These are phyloP conservation scores for Cladosporium colombiae DNA, from an alignment of 2,329 filamentous ascomycete genomes.

Conservation along the genomic window DNA sequence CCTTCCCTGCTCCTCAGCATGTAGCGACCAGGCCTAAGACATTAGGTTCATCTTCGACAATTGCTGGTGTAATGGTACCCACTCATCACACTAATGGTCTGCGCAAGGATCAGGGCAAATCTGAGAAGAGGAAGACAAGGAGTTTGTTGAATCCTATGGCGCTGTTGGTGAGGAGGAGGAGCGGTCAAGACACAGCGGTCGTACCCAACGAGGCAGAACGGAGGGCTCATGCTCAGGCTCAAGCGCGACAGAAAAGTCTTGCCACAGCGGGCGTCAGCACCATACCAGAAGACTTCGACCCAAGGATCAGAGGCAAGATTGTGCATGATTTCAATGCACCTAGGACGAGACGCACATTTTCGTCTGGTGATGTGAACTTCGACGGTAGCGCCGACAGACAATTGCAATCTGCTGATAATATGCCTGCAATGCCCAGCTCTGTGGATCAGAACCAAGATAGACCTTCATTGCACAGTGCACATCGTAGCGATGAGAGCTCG, in stretches of 20 bases:
- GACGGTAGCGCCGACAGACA: constrained; percentile 87
- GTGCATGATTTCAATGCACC: constrained; percentile 67
- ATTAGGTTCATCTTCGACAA: constrained; percentile 30
- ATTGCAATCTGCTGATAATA: constrained; percentile 69
- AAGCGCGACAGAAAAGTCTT: constrained; percentile 52
- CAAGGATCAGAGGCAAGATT: constrained; percentile 62
- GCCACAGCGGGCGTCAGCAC: constrained; percentile 52
- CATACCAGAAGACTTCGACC: constrained; percentile 61
- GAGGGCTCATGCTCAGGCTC: constrained; percentile 42
- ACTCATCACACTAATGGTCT: constrained; percentile 34
- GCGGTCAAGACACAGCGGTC: constrained; percentile 39
- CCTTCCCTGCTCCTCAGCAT: constrained; percentile 37
- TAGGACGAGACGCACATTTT: constrained; percentile 46
- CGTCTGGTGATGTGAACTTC: constrained; percentile 22
- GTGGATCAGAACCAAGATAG: background rate
- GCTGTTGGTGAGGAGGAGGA: constrained; percentile 58
- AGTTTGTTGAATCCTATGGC: constrained; percentile 61
- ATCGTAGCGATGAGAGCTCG: constrained; percentile 13
- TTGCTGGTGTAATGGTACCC: constrained; percentile 39
- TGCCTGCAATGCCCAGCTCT: constrained; percentile 12
- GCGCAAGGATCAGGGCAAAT: constrained; percentile 35
- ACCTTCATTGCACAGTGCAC: constrained; percentile 5
- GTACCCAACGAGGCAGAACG: constrained; percentile 26
- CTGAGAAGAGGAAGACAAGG: constrained; percentile 44
- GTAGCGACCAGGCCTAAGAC: constrained; percentile 37